phyloP scores from a whole-genome alignment of 2,329 filamentous ascomycete genomes.

The Nigrospora osmanthi region DNA sequence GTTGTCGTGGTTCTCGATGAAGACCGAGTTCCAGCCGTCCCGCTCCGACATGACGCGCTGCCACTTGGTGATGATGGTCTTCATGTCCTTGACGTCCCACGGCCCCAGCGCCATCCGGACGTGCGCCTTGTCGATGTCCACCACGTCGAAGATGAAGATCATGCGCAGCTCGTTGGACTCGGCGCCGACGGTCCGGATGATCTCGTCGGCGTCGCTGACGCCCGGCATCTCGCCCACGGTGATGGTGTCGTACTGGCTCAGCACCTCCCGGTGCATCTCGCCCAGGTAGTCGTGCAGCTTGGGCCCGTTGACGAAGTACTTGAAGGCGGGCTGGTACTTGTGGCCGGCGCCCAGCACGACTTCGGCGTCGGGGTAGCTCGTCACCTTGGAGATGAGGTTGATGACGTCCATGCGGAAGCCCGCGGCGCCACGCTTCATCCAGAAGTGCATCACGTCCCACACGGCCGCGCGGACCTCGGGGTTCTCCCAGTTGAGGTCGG shows the following conservation, averaged over 20 bases:
- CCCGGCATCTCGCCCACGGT: conserved; percentile 63
- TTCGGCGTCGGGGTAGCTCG: conserved; percentile 49
- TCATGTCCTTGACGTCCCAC: conserved; percentile 30
- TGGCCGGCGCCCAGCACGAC: conserved; percentile 35
- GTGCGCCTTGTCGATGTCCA: conserved; percentile 48
- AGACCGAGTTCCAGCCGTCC: conserved; percentile 55
- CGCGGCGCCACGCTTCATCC: conserved; percentile 66
- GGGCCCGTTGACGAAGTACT: conserved; percentile 61
- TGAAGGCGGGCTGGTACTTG: conserved; percentile 41
- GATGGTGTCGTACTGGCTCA: conserved; percentile 55
- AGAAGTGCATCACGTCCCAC: conserved; percentile 69
- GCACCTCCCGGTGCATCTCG: conserved; percentile 55
- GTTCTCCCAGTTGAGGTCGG: conserved; percentile 83
- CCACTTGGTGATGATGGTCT: conserved; percentile 27
- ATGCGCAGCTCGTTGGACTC: conserved; percentile 55
- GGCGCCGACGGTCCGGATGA: conserved; percentile 52
- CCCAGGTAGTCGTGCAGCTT: conserved; percentile 59
- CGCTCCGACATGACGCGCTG: conserved; percentile 38
- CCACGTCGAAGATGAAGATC: conserved; percentile 62
- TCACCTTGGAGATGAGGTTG: conserved; percentile 62
- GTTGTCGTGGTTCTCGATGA: conserved; percentile 60
- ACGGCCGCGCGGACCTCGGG: conserved; percentile 59
- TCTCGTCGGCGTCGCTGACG: conserved; percentile 48
- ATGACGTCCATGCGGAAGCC: conserved; percentile 72
- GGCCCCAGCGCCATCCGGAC: conserved; percentile 38